Conservation (phyloP, 116 monocot genomes). For the Dioscorea cayenensis region DNA sequence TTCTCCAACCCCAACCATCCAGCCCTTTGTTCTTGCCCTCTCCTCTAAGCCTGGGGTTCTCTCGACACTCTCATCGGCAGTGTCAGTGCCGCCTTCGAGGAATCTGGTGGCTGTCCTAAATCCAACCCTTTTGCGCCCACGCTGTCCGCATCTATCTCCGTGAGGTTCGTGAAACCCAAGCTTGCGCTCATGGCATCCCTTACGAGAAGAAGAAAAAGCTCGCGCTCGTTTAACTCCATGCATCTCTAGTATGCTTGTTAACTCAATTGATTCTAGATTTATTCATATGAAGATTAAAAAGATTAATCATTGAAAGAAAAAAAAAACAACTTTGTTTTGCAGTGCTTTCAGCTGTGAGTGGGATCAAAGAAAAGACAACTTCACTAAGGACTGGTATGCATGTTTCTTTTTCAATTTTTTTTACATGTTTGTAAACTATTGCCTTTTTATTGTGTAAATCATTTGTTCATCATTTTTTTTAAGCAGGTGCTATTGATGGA, state of each 20-base stretch:
- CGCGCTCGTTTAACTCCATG: constrained; percentile 39
- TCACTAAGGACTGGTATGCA: no score
- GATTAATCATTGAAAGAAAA: not conserved
- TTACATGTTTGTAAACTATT: no score
- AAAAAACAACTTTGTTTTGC: no score
- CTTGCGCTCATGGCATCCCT: constrained; percentile 37
- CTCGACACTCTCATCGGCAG: constrained; percentile 72
- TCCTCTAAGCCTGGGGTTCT: constrained; percentile 60
- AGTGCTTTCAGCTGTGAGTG: no score
- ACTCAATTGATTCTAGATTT: not conserved
- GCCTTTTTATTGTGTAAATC: no score
- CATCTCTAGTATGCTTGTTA: constrained; percentile 33
- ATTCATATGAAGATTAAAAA: not conserved
- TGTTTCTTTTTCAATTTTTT: no score
- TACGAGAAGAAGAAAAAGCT: constrained; percentile 53
- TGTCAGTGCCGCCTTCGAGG: constrained; percentile 57
- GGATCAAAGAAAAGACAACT: no score
- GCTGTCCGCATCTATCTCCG: constrained; percentile 44
- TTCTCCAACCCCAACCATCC: constrained; percentile 48
- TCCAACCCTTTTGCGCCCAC: constrained; percentile 44
- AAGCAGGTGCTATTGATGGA: no score
- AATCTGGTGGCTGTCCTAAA: constrained; percentile 41
- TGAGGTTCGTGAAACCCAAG: constrained; percentile 39
- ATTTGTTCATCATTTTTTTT: no score
- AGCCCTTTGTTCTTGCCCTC: constrained; percentile 45